Percentiles rank a stretch among this genome's conserved stretches.
Evolutionary conservation across 306 rosid species (phyloP).

Genomic region (Begonia fuchsioides): DNA sequence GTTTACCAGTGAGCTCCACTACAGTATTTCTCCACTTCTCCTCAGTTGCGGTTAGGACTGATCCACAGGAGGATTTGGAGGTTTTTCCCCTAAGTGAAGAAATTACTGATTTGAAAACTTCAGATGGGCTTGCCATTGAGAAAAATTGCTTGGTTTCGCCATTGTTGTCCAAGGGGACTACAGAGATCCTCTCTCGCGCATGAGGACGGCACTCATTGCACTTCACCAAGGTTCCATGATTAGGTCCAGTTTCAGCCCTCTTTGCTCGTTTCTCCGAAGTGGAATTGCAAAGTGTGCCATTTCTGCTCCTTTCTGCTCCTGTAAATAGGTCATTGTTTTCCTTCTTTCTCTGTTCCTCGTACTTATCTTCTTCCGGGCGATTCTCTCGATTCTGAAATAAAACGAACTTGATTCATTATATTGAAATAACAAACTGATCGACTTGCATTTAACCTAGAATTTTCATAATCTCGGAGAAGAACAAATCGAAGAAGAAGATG

Average conservation of each 20-base stretch:
- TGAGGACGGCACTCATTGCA: conserved; percentile 89
- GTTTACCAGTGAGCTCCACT: conserved; percentile 70
- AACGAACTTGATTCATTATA: neutral
- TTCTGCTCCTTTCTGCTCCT: conserved; percentile 3
- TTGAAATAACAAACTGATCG: neutral
- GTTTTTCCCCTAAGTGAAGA: conserved; percentile 59
- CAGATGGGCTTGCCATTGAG: conserved; percentile 49
- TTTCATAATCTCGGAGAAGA: too few species aligned
- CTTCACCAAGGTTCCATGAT: conserved; percentile 44
- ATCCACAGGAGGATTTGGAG: conserved; percentile 26
- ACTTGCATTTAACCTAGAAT: too few species aligned
- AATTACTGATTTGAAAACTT: conserved; percentile 55
- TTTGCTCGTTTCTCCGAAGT: conserved; percentile 8
- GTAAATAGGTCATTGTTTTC: too few species aligned
- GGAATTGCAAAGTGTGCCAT: conserved; percentile 39
- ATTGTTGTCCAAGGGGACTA: conserved; percentile 54
- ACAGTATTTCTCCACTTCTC: conserved; percentile 80
- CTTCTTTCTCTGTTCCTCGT: too few species aligned
- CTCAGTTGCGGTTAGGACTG: conserved; percentile 24
- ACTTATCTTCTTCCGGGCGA: conserved; percentile 17
- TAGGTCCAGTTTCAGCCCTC: conserved; percentile 21
- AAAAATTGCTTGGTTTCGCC: conserved; percentile 25
- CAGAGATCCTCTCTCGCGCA: conserved; percentile 71
- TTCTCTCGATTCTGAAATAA: conserved; percentile 55
- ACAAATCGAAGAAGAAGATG: too few species aligned